A percentile compares a stretch with the other conserved stretches of the same genome.
Conservation (phyloP, 176 grass and related monocot species). For the Eleusine coracana region DNA sequence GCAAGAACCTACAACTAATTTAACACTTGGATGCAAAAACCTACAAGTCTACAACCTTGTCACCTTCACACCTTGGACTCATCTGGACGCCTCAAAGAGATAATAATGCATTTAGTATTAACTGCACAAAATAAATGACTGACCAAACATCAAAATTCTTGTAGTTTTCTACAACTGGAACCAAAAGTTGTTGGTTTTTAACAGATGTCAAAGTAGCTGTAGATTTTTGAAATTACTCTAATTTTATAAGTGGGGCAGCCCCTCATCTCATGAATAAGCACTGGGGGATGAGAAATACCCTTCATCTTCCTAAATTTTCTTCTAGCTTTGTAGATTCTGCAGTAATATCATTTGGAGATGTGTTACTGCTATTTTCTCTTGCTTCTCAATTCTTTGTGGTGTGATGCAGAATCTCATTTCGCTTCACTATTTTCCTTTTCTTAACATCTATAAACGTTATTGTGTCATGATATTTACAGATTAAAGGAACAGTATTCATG, state of each 20-base stretch:
- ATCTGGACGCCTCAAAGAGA: too few species aligned
- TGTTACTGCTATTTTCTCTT: not conserved
- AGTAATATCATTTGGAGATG: not conserved
- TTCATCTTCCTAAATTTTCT: not conserved
- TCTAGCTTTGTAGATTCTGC: not conserved
- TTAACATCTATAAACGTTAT: conserved; percentile 26
- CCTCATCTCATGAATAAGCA: not conserved
- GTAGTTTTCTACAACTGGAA: too few species aligned
- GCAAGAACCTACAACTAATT: too few species aligned
- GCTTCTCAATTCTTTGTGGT: not conserved
- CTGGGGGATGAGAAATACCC: not conserved
- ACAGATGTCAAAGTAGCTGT: too few species aligned
- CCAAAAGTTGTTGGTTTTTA: too few species aligned
- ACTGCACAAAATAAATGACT: too few species aligned
- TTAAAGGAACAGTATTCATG: conserved; percentile 86
- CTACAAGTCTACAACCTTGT: too few species aligned
- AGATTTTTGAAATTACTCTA: too few species aligned
- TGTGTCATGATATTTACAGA: conserved; percentile 54
- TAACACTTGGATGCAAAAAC: too few species aligned
- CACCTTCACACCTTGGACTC: too few species aligned
- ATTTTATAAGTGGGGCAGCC: not conserved
- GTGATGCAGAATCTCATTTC: conserved; percentile 11
- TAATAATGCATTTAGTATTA: too few species aligned
- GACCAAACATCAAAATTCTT: too few species aligned
- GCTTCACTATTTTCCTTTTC: not conserved